phyloP scores from a whole-genome alignment of 1,139 yeast genomes.

The Suhomyces anneliseae region DNA sequence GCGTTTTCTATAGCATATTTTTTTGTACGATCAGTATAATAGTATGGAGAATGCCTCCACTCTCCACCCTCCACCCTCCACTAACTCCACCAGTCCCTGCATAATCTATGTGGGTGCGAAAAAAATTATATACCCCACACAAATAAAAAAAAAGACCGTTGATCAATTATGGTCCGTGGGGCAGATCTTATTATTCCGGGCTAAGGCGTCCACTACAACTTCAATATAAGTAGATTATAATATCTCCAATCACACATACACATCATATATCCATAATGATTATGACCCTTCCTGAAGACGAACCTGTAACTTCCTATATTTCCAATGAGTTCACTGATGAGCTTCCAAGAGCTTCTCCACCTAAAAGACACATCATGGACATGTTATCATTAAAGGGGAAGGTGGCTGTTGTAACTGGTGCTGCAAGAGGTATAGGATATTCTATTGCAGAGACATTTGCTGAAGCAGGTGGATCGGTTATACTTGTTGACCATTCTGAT shows the following conservation, averaged over 20 bases:
- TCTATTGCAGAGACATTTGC: slow-evolving; percentile 42
- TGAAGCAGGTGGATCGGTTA: slow-evolving; percentile 32
- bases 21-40: neutral
- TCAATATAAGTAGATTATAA: neutral
- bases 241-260: too few species aligned
- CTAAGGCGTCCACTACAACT: neutral
- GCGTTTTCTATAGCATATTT: neutral
- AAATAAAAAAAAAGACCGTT: too few species aligned
- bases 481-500: slow-evolving; percentile 13
- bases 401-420: slow-evolving; percentile 43
- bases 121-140: neutral
- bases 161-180: too few species aligned
- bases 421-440: slow-evolving; percentile 43
- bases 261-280: neutral
- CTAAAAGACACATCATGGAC: slow-evolving; percentile 12
- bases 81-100: neutral
- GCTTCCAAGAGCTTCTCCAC: slow-evolving; percentile 16
- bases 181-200: neutral
- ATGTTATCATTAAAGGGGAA: slow-evolving; percentile 33
- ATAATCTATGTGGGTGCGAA: neutral
- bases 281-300: slow-evolving; percentile 8
- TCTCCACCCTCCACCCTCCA: neutral
- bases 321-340: slow-evolving; percentile 23
- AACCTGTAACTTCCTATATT: slow-evolving; percentile 27
- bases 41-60: neutral